Conservation (phyloP, 1,139 yeast species). For the Taphrina wiesneri region DNA sequence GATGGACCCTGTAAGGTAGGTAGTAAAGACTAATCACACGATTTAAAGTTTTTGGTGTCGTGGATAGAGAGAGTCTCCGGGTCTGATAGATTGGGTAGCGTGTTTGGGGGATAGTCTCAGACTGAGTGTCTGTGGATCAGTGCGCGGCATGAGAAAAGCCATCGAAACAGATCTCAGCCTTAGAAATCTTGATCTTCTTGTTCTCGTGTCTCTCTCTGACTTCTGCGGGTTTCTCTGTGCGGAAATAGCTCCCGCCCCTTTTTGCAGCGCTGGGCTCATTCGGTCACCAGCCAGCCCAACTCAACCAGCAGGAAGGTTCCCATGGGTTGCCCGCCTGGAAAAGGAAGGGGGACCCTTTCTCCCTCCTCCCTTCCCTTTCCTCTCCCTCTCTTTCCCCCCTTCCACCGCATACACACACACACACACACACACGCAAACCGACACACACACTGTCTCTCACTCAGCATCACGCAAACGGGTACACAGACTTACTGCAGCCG, state of each 20-base stretch:
- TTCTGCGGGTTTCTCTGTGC: too few relatives aligned
- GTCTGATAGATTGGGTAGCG: too few relatives aligned
- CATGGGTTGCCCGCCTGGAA: too few relatives aligned
- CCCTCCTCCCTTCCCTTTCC: background rate
- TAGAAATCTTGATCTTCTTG: too few relatives aligned
- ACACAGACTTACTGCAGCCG: background rate
- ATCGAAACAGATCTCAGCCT: background rate
- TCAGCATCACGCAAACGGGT: background rate
- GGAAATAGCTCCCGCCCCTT: background rate
- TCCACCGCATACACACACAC: background rate
- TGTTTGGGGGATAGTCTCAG: background rate
- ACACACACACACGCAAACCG: background rate
- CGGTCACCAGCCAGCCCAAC: background rate
- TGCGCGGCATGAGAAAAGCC: background rate
- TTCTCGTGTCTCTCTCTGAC: too few relatives aligned
- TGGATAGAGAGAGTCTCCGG: too few relatives aligned
- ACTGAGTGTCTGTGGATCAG: background rate
- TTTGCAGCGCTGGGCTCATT: background rate
- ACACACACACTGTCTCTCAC: background rate
- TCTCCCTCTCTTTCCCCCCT: background rate
- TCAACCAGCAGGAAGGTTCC: background rate
- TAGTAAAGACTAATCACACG: too few relatives aligned
- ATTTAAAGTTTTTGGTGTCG: too few relatives aligned
- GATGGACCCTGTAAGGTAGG: too few relatives aligned
- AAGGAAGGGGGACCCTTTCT: background rate